Conservation (phyloP, 768 basidiomycete genomes). For the Agaricus sinodeliciosus region DNA sequence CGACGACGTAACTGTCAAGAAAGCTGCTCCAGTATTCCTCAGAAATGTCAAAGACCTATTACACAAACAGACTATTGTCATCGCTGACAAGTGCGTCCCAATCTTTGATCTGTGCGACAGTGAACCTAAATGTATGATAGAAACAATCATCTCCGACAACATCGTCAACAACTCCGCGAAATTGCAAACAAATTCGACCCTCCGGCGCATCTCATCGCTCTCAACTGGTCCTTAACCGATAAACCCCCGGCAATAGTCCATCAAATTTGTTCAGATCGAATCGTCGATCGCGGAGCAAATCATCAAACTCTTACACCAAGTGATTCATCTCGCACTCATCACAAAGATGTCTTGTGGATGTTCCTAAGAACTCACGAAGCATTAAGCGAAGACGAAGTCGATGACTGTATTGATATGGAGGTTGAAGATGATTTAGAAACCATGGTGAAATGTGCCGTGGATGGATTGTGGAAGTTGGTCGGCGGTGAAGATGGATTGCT, state of each 20-base stretch:
- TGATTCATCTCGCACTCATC: conserved; percentile 19
- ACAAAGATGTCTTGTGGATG: conserved; percentile 79
- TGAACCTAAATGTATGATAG: conserved; percentile 21
- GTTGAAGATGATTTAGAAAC: conserved; percentile 35
- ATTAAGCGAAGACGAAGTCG: conserved; percentile 54
- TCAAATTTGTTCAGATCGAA: conserved; percentile 71
- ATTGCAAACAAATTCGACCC: conserved; percentile 36
- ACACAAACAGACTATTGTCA: conserved; percentile 65
- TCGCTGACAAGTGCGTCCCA: conserved; percentile 78
- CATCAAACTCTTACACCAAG: conserved; percentile 80
- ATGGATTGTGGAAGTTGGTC: conserved; percentile 29
- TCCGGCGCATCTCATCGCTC: conserved; percentile 70
- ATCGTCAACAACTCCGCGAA: conserved; percentile 66
- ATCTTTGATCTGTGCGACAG: not conserved
- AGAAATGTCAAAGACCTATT: conserved; percentile 65
- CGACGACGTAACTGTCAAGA: conserved; percentile 82
- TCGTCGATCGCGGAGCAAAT: conserved; percentile 69
- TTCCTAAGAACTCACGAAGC: conserved; percentile 63
- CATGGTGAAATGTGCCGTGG: conserved; percentile 51
- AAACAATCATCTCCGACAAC: conserved; percentile 85
- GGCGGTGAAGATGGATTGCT: conserved; percentile 35
- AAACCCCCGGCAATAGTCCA: conserved; percentile 56
- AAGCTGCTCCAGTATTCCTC: conserved; percentile 61
- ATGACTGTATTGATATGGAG: conserved; percentile 62
- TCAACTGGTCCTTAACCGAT: conserved; percentile 65